Evolutionary conservation across 495 filamentous ascomycete species (phyloP), one percentile per base, ranked within the genome.

Genomic region (Daldinia bambusicola): DNA sequence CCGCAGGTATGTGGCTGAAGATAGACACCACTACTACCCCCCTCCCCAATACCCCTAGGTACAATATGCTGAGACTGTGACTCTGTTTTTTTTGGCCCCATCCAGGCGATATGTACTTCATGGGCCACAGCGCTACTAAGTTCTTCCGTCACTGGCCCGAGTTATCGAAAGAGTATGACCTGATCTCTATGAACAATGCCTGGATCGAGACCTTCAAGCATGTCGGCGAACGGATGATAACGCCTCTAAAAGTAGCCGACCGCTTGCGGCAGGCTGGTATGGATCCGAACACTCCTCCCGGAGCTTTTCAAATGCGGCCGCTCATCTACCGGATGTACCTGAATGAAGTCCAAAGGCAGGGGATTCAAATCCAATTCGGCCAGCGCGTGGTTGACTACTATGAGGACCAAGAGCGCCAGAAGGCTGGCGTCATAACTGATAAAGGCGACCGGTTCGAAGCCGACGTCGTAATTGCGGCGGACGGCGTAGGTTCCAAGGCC

Each of bases 91-190:
- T 16, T 32, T 31, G 22, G 38, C 20, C 38, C 22, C 2, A 14
- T 61, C 20, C 60, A 87, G 87, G 87, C 14, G 86, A 89, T 73
- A 83, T 84, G 72, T 84, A 86, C 74, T 84, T 83, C 40, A 87
- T 90, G 83, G 80, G 79, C 12, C 77, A 80, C 13, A 80, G 80
- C 4, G 80, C 82, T 1, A 83, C 83, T 26, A 77, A 78, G 16
- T 84, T 86, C 63, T 82, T 90, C 61, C 78, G 80, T 55, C 81
- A 88, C 51, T 89, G 86, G 86, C 88, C 88, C 5, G 84, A 85
- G 30, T 75, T 89, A 72, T 70, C 70, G 8, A 70, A 81, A 37
- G 81, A 87, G 67, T 84, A 84, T 58, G 73, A 83, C 32, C 59
- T 70, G 20, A 81, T 80, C 51, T 84, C 85, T 48, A 77, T 84